Evolutionary conservation across 768 basidiomycete species (phyloP), one percentile per base, ranked within the genome.

Genomic region (Lactarius evosmus): DNA sequence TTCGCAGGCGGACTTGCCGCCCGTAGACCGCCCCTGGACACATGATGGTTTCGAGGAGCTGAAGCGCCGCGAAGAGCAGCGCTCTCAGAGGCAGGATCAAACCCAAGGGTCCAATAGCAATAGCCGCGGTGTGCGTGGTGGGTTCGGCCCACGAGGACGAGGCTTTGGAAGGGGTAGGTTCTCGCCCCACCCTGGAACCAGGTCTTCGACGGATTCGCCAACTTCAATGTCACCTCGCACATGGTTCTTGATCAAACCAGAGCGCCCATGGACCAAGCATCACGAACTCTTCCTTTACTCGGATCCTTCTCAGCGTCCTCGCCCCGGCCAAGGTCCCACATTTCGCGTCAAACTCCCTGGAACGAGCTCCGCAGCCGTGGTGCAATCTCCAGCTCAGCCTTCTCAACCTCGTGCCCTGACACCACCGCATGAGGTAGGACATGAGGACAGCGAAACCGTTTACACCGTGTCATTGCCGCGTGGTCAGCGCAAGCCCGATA

Each of bases 1-100:
- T 16, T 65, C 62, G 27, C 72, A 72, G 38, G 71, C 52, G 27
- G 77, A 80, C 29, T 67, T 83, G 6, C 84, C 85, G 4, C 85
- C 84, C 14, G 81, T 88, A 49, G 89, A 92, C 66, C 82, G 79
- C 40, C 73, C 83, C 3, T 94, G 93, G 93, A 86, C 82, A 0
- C 93, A 95, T 71, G 91, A 93, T 71, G 91, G 92, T 2, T 95
- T 87, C 67, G 91, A 93, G 74, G 91, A 95, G 76, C 83, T 93
- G 83, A 91, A 85, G 75, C 80, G 80, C 59, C 82, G 82, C 69
- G 91, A 93, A 63, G 88, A 91, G 62, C 79, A 80, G 58, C 76
- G 76, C 41, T 70, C 73, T 7, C 74, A 72, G 52, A 66, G 71
- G 69, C 75, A 75, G 69, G 80, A 80, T 49, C 76, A 74, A 41